Percentiles rank a stretch among this genome's conserved stretches.
phyloP scores from a whole-genome alignment of 495 filamentous ascomycete genomes.

The Aspergillus baeticus region DNA sequence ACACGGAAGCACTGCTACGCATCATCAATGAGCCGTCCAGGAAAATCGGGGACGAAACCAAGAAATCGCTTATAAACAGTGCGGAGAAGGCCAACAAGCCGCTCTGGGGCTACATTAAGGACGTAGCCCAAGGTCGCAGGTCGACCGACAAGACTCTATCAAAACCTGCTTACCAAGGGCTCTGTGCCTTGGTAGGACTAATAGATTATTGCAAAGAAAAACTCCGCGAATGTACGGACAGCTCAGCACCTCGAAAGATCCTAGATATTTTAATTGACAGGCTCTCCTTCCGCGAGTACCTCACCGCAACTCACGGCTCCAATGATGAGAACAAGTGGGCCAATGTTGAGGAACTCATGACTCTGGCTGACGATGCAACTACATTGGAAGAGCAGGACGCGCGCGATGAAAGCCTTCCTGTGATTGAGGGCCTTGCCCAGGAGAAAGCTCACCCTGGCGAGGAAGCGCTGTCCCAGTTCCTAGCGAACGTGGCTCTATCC shows the following conservation, averaged over 20 bases:
- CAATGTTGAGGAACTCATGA: conserved; percentile 85
- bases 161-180: conserved; percentile 63
- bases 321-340: conserved; percentile 86
- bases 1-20: conserved; percentile 82
- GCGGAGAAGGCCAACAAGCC: conserved; percentile 62
- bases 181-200: conserved; percentile 59
- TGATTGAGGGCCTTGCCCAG: conserved; percentile 74
- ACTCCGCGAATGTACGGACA: conserved; percentile 47
- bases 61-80: conserved; percentile 72
- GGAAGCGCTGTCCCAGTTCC: conserved; percentile 72
- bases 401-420: conserved; percentile 69
- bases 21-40: conserved; percentile 85
- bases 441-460: conserved; percentile 53
- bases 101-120: conserved; percentile 72
- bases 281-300: conserved; percentile 69
- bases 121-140: conserved; percentile 67
- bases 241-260: conserved; percentile 62
- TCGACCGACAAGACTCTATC: conserved; percentile 66
- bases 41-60: conserved; percentile 78
- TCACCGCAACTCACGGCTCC: conserved; percentile 65
- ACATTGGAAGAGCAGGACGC: conserved; percentile 31
- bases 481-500: conserved; percentile 86
- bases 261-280: conserved; percentile 73
- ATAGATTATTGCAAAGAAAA: conserved; percentile 61
- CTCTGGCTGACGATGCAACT: conserved; percentile 66